Conservation (phyloP, 441 rosid genomes). For the Mallotus japonicus region DNA sequence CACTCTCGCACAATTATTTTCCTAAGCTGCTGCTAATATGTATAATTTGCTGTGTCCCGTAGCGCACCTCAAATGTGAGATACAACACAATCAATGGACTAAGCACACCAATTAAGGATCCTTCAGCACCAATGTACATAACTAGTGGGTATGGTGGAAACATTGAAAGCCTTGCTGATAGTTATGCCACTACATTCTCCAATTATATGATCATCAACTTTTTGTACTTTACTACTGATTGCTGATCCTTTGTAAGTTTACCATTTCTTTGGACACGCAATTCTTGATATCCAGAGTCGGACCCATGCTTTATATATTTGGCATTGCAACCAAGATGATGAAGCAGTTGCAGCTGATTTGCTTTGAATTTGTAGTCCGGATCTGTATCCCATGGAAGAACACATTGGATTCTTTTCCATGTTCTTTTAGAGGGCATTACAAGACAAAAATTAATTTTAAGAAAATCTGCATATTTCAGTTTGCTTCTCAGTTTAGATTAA, state of each 20-base stretch:
- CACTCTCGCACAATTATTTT: no score
- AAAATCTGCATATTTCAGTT: no score
- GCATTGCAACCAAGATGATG: slow-evolving; percentile 45
- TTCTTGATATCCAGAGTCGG: slow-evolving; percentile 46
- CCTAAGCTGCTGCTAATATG: no score
- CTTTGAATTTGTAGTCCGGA: slow-evolving; percentile 40
- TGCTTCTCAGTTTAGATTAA: no score
- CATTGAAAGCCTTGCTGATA: slow-evolving; percentile 40
- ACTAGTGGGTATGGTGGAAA: slow-evolving; percentile 60
- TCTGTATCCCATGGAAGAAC: slow-evolving; percentile 37
- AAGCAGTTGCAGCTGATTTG: slow-evolving; percentile 35
- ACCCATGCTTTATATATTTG: slow-evolving; percentile 43
- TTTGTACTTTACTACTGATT: neutral
- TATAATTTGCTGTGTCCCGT: no score
- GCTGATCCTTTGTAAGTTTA: no score
- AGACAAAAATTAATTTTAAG: no score
- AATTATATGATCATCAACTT: neutral
- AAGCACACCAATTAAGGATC: slow-evolving; percentile 37
- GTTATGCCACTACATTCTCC: slow-evolving; percentile 10
- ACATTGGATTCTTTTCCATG: neutral
- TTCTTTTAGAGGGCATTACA: no score
- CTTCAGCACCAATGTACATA: slow-evolving; percentile 49
- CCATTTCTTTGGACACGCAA: slow-evolving; percentile 45
- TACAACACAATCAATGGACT: no score
- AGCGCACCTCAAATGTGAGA: no score